Evolutionary conservation across 768 basidiomycete genomes (phyloP), one percentile per base, ranked within the genome.

Genomic region (Amyloporia xantha): DNA sequence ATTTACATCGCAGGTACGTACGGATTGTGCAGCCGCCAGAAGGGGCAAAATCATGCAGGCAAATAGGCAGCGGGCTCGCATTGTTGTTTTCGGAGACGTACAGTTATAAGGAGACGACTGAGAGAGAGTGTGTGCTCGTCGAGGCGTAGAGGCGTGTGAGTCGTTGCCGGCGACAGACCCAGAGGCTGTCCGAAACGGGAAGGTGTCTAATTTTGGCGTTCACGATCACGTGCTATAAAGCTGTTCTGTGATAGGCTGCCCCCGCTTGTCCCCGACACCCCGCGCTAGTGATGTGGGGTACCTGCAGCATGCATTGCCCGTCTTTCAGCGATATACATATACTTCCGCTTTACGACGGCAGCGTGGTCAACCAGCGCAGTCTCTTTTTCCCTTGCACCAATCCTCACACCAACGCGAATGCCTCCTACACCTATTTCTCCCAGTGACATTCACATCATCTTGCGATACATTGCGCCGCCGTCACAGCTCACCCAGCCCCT

Each of bases 391-490:
- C 20, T 6, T 19, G 10, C 19, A 19, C 38, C 9, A 7, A 33
- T 15, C 15, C 15, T 33, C 30, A 33, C 7, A 33, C 30, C 30
- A 33, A 7, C 30, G n/a, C 33, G 10, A n/a, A 75, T 76, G 73
- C 44, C 57, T 24, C 62, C 68, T 24, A 51, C 66, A 12, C 66
- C 63, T 15, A 44, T 78, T 51, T 56, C 67, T 2, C 59, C 67
- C 5, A 67, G 72, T 43, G 57, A 71, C 6, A 63, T 83, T 48
- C 60, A 71, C 39, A 62, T 74, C 53, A 56, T 81, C 36, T 75
- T 86, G 25, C 71, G 77, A 54, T 78, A 81, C 61, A 78, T 87
- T 51, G 68, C 69, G 27, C 75, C 79, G 3, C 71, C 74, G 0
- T 73, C 74, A 4, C 69, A 70, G 47, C 69, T 80, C 40, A 56